A percentile compares a stretch with the other conserved stretches of the same genome.
phyloP scores from a whole-genome alignment of 768 basidiomycete species.

The Terana coerulea region DNA sequence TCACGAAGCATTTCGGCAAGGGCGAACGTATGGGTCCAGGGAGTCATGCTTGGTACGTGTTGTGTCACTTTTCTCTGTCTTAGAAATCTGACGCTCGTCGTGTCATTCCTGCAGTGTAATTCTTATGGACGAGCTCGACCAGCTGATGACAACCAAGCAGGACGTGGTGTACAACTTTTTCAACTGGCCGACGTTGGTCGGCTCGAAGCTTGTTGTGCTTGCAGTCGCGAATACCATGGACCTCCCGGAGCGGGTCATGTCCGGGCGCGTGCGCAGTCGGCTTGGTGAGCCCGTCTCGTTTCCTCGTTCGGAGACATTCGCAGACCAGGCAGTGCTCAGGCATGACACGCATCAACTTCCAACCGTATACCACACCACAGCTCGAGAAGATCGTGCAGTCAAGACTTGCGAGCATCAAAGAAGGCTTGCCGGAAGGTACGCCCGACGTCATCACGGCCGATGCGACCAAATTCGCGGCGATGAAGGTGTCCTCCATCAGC shows the following conservation, averaged over 20 bases:
- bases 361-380: conserved; percentile 77
- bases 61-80: neutral
- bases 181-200: conserved; percentile 94
- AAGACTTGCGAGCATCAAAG: conserved; percentile 60
- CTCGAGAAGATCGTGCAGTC: conserved; percentile 86
- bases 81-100: neutral
- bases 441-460: conserved; percentile 58
- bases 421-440: conserved; percentile 43
- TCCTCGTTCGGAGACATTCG: neutral
- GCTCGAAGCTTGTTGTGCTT: conserved; percentile 88
- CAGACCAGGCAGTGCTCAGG: conserved; percentile 44
- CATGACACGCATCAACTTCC: conserved; percentile 89
- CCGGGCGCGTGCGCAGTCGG: conserved; percentile 86
- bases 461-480: conserved; percentile 83
- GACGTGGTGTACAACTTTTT: conserved; percentile 99
- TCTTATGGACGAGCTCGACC: conserved; percentile 98
- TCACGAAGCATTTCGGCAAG: conserved; percentile 75
- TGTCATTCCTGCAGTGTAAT: conserved; percentile 76
- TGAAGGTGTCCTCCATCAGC: conserved; percentile 73
- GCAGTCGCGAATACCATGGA: conserved; percentile 99
- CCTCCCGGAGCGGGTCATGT: conserved; percentile 91
- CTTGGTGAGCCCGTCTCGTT: conserved; percentile 52
- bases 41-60: conserved; percentile 80
- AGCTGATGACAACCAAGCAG: conserved; percentile 92
- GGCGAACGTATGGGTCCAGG: conserved; percentile 67